Percentiles rank a stretch among this genome's conserved stretches.
Conservation (phyloP, 257 asterid species). For the Plectranthus barbatus region DNA sequence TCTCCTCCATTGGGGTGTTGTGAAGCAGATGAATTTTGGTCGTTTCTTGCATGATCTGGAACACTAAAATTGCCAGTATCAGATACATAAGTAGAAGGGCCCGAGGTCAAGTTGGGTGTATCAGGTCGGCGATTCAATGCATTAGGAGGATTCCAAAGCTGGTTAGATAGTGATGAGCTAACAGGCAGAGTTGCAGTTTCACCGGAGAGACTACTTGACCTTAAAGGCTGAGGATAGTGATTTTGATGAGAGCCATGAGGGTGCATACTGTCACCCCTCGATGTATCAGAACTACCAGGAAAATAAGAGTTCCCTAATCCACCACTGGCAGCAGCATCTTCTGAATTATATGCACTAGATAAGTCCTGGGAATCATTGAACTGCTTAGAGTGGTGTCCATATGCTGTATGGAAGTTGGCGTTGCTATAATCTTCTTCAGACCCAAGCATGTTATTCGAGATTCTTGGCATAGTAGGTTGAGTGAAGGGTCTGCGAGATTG, state of each 20-base stretch:
- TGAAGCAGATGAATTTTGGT: conserved; percentile 15
- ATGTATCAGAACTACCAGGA: conserved; percentile 35
- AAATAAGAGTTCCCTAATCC: conserved; percentile 33
- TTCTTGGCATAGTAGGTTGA: conserved; percentile 50
- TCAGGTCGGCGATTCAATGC: conserved; percentile 20
- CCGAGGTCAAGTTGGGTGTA: conserved; percentile 20
- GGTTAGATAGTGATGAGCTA: conserved; percentile 16
- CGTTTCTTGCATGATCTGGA: conserved; percentile 26
- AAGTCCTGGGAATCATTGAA: conserved; percentile 45
- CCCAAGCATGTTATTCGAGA: conserved; percentile 33
- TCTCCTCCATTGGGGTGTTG: conserved; percentile 41
- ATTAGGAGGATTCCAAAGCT: conserved; percentile 25
- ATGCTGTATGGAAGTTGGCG: conserved; percentile 38
- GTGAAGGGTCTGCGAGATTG: conserved; percentile 38
- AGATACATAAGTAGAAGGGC: conserved; percentile 15
- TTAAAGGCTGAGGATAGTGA: conserved; percentile 36
- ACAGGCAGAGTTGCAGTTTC: conserved; percentile 34
- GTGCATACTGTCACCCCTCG: conserved; percentile 30
- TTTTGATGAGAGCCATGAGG: conserved; percentile 48
- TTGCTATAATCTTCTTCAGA: conserved; percentile 47
- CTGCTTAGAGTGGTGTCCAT: conserved; percentile 50
- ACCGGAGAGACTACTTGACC: conserved; percentile 34
- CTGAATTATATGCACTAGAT: conserved; percentile 33
- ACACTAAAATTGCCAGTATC: conserved; percentile 27
- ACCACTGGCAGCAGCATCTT: conserved; percentile 16